Evolutionary conservation across 2,329 filamentous ascomycete genomes (phyloP).

Genomic region (Monilinia fructicola): DNA sequence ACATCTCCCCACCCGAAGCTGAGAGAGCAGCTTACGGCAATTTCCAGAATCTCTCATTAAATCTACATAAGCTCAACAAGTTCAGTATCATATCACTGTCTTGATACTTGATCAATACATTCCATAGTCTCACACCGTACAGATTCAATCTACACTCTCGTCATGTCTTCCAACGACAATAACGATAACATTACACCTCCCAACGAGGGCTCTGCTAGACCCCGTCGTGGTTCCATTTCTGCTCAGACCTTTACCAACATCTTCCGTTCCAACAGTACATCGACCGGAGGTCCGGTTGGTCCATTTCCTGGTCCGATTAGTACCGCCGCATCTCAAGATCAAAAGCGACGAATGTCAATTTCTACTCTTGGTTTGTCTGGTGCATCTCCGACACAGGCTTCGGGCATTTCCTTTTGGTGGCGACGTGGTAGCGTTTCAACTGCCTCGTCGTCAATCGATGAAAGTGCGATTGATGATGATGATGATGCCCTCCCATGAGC

Average conservation of each 20-base stretch:
- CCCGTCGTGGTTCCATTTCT: slow-evolving; percentile 49
- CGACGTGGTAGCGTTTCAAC: slow-evolving; percentile 71
- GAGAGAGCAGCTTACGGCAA: slow-evolving; percentile 32
- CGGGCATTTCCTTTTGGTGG: slow-evolving; percentile 52
- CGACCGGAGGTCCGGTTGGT: slow-evolving; percentile 45
- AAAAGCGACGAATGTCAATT: slow-evolving; percentile 67
- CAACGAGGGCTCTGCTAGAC: slow-evolving; percentile 43
- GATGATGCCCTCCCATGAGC: slow-evolving; percentile 52
- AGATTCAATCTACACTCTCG: slow-evolving; percentile 26
- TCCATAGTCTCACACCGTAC: background rate
- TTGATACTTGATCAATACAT: background rate
- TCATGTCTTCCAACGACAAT: slow-evolving; percentile 47
- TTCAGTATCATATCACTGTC: background rate
- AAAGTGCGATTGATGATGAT: slow-evolving; percentile 70
- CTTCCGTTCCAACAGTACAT: slow-evolving; percentile 54
- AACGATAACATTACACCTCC: slow-evolving; percentile 44
- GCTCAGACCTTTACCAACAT: slow-evolving; percentile 47
- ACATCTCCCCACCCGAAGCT: slow-evolving; percentile 26
- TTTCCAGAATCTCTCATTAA: slow-evolving; percentile 30
- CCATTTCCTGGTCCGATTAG: slow-evolving; percentile 52
- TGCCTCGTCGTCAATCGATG: slow-evolving; percentile 65
- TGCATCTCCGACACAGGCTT: slow-evolving; percentile 59
- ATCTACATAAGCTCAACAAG: background rate
- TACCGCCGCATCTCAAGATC: slow-evolving; percentile 52
- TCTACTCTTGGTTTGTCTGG: slow-evolving; percentile 73